A percentile compares a stretch with the other conserved stretches of the same genome.
Conservation (phyloP, 257 asterid genomes). For the Marsdenia floribunda region DNA sequence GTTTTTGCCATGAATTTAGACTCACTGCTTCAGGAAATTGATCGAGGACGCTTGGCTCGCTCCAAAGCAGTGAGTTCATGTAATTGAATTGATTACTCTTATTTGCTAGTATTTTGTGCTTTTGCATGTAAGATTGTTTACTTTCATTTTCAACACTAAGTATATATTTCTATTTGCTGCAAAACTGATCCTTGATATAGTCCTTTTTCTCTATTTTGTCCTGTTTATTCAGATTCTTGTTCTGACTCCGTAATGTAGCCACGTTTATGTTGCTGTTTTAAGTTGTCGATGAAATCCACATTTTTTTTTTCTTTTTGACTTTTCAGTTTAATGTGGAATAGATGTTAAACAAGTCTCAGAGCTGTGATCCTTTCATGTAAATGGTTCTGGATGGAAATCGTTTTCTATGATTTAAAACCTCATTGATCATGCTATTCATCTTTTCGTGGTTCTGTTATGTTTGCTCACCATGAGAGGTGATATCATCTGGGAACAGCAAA, state of each 20-base stretch:
- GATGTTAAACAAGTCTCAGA: not conserved
- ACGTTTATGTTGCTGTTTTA: not conserved
- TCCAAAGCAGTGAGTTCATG: conserved; percentile 51
- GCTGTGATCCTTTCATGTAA: not conserved
- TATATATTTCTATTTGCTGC: not conserved
- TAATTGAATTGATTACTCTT: not conserved
- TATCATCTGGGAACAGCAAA: not conserved
- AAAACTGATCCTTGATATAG: not conserved
- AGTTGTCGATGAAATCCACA: not conserved
- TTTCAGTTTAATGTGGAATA: not conserved
- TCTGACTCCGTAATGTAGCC: not conserved
- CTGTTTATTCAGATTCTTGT: not conserved
- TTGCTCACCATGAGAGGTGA: not conserved
- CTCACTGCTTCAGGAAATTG: conserved; percentile 41
- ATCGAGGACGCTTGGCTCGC: conserved; percentile 38
- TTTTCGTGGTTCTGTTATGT: not conserved
- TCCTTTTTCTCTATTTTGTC: not conserved
- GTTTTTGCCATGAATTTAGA: conserved; percentile 56
- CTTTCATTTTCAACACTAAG: not conserved
- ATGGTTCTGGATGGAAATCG: not conserved
- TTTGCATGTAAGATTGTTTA: not conserved
- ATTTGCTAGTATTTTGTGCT: not conserved
- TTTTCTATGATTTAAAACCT: not conserved
- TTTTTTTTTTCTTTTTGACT: not conserved
- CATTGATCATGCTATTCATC: not conserved